These are phyloP conservation scores for Acidiella bohemica DNA, from an alignment of 495 filamentous ascomycete genomes.

Conservation along the genomic window DNA sequence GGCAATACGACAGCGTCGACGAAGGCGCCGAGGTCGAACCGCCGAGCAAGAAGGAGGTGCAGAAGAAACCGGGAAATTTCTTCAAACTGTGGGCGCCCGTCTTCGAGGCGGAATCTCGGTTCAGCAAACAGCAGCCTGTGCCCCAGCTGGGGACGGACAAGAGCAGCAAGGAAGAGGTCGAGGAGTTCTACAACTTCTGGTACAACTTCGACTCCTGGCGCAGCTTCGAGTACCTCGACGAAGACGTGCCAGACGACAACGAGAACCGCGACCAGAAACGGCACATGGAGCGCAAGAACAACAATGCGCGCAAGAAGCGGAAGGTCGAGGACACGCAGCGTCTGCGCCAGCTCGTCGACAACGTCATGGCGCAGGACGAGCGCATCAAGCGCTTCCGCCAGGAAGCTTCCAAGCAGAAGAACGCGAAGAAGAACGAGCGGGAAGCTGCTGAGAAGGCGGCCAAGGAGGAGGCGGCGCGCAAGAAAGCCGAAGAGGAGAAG, in stretches of 20 bases:
- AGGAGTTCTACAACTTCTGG: constrained; percentile 98
- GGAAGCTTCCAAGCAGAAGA: constrained; percentile 78
- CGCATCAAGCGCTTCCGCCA: constrained; percentile 95
- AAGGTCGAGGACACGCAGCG: constrained; percentile 94
- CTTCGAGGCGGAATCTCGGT: constrained; percentile 81
- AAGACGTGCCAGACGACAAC: constrained; percentile 96
- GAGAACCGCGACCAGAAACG: constrained; percentile 98
- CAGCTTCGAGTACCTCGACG: constrained; percentile 93
- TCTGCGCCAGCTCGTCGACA: constrained; percentile 77
- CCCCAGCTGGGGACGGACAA: constrained; percentile 76
- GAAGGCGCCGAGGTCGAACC: constrained; percentile 83
- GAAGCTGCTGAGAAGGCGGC: constrained; percentile 81
- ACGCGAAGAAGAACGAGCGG: constrained; percentile 79
- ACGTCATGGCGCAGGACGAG: constrained; percentile 67
- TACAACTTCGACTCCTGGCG: constrained; percentile 99
- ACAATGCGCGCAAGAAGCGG: constrained; percentile 94
- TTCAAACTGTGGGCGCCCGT: constrained; percentile 85
- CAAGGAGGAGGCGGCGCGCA: constrained; percentile 62
- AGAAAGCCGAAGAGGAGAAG: constrained; percentile 64
- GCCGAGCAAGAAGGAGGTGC: constrained; percentile 73
- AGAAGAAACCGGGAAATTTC: constrained; percentile 59
- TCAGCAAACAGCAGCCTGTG: constrained; percentile 80
- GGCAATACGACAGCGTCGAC: constrained; percentile 94
- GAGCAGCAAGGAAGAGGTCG: constrained; percentile 72
- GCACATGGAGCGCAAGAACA: constrained; percentile 93